phyloP scores from a whole-genome alignment of 768 basidiomycete genomes.

The Boletus pseudo-olivaceus region DNA sequence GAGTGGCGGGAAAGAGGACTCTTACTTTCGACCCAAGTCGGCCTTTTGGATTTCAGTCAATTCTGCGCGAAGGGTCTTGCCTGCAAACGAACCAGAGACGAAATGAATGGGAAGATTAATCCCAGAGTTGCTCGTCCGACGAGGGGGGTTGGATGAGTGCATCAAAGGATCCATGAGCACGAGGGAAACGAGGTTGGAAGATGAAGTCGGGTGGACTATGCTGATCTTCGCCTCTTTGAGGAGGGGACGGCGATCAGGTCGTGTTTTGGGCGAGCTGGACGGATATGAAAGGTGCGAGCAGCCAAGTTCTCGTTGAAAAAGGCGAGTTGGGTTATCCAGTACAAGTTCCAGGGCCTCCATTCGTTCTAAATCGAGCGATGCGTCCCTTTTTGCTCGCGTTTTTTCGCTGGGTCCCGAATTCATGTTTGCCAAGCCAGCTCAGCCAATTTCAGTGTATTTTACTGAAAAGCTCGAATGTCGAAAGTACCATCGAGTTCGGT shows the following conservation, averaged over 20 bases:
- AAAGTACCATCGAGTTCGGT: not conserved
- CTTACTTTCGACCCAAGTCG: conserved; percentile 64
- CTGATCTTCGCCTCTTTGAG: conserved; percentile 8
- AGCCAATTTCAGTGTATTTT: no score
- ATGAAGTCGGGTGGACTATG: not conserved
- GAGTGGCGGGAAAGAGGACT: conserved; percentile 5
- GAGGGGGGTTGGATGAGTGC: conserved; percentile 16
- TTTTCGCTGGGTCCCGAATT: conserved; percentile 5
- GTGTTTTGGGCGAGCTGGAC: conserved; percentile 8
- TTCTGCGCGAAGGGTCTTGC: conserved; percentile 50
- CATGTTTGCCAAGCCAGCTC: conserved; percentile 8
- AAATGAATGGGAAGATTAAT: conserved; percentile 49
- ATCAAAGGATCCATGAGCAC: conserved; percentile 19
- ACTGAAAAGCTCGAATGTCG: not conserved
- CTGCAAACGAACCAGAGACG: conserved; percentile 57
- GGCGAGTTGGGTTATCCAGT: not conserved
- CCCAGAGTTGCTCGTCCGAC: conserved; percentile 26
- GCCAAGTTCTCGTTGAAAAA: conserved; percentile 1
- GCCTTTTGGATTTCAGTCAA: conserved; percentile 64
- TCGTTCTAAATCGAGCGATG: conserved; percentile 26
- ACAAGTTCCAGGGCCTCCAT: conserved; percentile 5
- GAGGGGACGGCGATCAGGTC: conserved; percentile 9
- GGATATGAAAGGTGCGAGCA: conserved; percentile 5
- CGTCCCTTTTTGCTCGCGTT: conserved; percentile 1
- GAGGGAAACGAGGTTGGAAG: not conserved